Evolutionary conservation across 805 yeast genomes (phyloP), one percentile per base, ranked within the genome.

Genomic region (Candida wancherniae): DNA sequence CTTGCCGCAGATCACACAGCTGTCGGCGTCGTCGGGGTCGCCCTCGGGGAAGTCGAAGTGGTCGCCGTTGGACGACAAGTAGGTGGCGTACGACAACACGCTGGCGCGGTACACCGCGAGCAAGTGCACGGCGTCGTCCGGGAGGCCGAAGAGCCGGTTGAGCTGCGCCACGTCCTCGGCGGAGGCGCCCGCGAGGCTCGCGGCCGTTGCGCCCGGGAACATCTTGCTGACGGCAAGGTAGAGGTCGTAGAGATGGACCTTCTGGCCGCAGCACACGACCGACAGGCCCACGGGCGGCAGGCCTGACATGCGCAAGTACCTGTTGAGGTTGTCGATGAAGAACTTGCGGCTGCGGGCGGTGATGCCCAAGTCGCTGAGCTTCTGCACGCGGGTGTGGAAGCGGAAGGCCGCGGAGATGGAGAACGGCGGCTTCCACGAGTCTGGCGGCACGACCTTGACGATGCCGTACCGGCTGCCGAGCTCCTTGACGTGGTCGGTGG

Each of bases 371-470:
- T 81, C 85, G 44, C 74, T 71, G 32, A 84, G 48, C 27, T 67
- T 71, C 50, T 83, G 92, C n/a, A 78, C 50, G 33, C 94, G 55
- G 6, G 86, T 80, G 39, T 74, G 78, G 48, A 84, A 83, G 28
- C 57, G 66, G 54, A 83, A 82, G 5, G 58, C 46, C 26, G 63
- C 60, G 28, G 80, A 66, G 13, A 82, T 58, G 33, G 76, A 66
- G 40, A 80, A 69, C 0, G 74, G 75, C 0, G 80, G 79, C 27
- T 49, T 50, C 78, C 79, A 75, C n/a, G 47, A 55, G 11, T 40
- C 33, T 0, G 80, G 80, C 4, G 80, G 80, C 6, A 63, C 58
- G 2, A 75, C 45, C 44, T 75, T 75, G 18, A 75, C 51, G n/a
- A 75, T 57, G 3, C 80, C 80, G 44, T 53, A 72, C 29, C 61